Percentiles rank a stretch among this genome's conserved stretches.
phyloP scores from a whole-genome alignment of 306 rosid genomes.

The Fragaria iinumae region DNA sequence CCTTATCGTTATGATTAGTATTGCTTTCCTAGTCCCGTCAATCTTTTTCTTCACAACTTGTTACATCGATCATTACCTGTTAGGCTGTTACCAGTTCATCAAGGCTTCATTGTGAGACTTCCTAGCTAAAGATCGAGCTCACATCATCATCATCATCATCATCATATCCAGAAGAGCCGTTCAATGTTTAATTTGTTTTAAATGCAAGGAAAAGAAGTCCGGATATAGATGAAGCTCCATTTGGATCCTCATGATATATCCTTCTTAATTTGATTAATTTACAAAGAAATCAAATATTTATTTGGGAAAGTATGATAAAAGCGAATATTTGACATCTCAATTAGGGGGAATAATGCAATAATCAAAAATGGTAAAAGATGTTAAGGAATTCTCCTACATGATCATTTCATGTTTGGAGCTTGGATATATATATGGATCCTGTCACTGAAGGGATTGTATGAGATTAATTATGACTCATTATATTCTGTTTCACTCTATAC shows the following conservation, averaged over 20 bases:
- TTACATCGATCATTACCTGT: not conserved
- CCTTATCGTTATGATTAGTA: not conserved
- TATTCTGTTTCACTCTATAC: not conserved
- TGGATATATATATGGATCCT: not conserved
- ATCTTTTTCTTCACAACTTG: not conserved
- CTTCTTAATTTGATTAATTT: not conserved
- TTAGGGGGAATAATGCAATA: not conserved
- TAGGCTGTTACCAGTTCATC: constrained; percentile 1
- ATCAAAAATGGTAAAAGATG: not conserved
- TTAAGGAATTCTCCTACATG: not conserved
- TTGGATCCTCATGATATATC: not conserved
- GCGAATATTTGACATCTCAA: not conserved
- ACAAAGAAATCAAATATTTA: not conserved
- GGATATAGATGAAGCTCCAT: not conserved
- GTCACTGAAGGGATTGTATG: not conserved
- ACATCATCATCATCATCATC: not conserved
- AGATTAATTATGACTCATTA: not conserved
- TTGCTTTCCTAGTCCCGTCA: not conserved
- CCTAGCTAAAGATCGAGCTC: too few species aligned
- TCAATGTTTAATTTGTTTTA: not conserved
- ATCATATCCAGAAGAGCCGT: not conserved
- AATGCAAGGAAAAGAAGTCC: not conserved
- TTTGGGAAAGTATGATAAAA: not conserved
- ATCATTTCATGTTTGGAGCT: not conserved
- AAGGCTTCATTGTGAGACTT: not conserved